Conservation (phyloP, 306 rosid genomes). For the Carpinus fangiana region DNA sequence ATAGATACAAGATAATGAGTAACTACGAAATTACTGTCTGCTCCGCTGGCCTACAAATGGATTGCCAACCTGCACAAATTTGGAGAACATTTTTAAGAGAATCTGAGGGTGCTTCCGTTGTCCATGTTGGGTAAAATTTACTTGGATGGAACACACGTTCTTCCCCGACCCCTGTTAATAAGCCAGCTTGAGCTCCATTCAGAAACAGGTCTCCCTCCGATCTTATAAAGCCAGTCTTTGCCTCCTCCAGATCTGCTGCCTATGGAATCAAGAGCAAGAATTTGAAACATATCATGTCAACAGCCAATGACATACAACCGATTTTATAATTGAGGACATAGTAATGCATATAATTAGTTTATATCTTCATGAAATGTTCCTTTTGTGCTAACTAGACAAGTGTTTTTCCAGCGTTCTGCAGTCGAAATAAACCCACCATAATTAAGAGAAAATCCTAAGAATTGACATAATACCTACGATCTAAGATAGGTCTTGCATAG, state of each 20-base stretch:
- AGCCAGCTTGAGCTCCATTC: conserved; percentile 59
- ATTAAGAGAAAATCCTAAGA: neutral
- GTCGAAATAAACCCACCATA: neutral
- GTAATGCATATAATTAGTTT: neutral
- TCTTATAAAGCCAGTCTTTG: conserved; percentile 41
- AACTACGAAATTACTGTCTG: conserved; percentile 18
- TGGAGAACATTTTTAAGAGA: conserved; percentile 55
- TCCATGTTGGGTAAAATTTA: conserved; percentile 59
- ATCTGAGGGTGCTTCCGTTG: conserved; percentile 57
- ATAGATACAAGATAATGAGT: conserved; percentile 6
- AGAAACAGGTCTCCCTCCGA: conserved; percentile 65
- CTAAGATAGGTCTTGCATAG: neutral
- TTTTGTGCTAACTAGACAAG: neutral
- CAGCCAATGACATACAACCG: neutral
- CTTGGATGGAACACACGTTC: conserved; percentile 63
- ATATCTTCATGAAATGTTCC: neutral
- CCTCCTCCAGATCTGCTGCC: conserved; percentile 57
- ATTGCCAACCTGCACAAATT: conserved; percentile 66
- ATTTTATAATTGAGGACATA: neutral
- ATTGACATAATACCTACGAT: neutral
- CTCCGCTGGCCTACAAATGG: conserved; percentile 50
- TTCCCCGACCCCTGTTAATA: conserved; percentile 23
- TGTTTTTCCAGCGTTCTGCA: neutral
- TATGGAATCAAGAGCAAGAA: conserved; percentile 24
- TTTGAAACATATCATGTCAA: conserved; percentile 12